Conservation (phyloP, 805 yeast species). For the Danielia oregonensis region DNA sequence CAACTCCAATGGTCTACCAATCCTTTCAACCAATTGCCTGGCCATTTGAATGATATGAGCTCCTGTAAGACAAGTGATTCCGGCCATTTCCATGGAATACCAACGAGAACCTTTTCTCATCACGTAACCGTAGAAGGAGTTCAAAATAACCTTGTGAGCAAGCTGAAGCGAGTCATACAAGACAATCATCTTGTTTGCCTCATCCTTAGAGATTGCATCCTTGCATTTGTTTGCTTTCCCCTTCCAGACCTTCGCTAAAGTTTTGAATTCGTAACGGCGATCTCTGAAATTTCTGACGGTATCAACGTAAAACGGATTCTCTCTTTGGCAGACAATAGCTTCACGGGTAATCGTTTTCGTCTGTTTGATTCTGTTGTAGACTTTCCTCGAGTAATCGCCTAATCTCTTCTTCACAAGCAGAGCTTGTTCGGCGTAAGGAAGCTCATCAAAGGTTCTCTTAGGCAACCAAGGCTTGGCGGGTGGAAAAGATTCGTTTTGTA, state of each 20-base stretch:
- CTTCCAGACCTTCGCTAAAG: conserved; percentile 91
- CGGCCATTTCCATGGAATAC: conserved; percentile 99
- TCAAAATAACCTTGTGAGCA: conserved; percentile 94
- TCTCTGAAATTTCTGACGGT: conserved; percentile 95
- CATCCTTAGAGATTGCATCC: conserved; percentile 69
- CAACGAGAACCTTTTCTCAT: conserved; percentile 99
- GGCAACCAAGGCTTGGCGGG: conserved; percentile 54
- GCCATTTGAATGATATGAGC: conserved; percentile 99
- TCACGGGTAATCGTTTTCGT: conserved; percentile 85
- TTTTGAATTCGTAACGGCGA: conserved; percentile 93
- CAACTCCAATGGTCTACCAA: conserved; percentile 92
- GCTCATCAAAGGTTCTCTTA: conserved; percentile 66
- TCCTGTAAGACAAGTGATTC: conserved; percentile 96
- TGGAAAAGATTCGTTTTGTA: conserved; percentile 76
- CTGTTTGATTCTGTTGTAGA: conserved; percentile 74
- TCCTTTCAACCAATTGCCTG: conserved; percentile 78
- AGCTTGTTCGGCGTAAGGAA: conserved; percentile 76
- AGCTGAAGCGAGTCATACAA: conserved; percentile 92
- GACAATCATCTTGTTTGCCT: conserved; percentile 90
- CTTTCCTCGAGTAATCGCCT: conserved; percentile 80
- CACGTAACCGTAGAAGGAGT: conserved; percentile 96
- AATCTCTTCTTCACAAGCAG: conserved; percentile 69
- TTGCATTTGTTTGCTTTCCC: conserved; percentile 60
- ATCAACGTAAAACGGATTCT: conserved; percentile 93
- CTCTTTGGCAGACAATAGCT: conserved; percentile 94